These are phyloP conservation scores for Oryza glaberrima DNA, from an alignment of 176 grass and related monocot genomes.

Conservation along the genomic window DNA sequence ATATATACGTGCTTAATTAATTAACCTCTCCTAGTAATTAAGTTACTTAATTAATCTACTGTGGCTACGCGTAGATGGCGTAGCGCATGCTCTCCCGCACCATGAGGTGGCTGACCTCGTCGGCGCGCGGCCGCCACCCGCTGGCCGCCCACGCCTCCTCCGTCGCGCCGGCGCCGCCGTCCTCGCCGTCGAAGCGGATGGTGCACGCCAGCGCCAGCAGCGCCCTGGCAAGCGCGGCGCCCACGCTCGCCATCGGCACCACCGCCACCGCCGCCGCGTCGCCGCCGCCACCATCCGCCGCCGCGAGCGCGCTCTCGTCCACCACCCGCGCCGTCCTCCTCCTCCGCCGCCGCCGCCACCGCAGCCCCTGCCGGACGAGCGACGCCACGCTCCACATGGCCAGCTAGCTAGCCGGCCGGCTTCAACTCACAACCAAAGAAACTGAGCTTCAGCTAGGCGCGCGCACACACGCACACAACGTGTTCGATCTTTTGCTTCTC, in stretches of 20 bases:
- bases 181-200: slow-evolving; percentile 53
- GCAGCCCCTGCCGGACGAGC: slow-evolving; percentile 44
- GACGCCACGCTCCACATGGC: slow-evolving; percentile 50
- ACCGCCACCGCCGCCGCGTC: neutral
- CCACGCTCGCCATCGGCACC: slow-evolving; percentile 16
- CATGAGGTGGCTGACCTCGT: slow-evolving; percentile 75
- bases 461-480: neutral
- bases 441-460: neutral
- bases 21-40: neutral
- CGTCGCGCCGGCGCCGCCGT: slow-evolving; percentile 21
- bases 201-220: slow-evolving; percentile 59
- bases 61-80: slow-evolving; percentile 63
- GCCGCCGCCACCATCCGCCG: neutral
- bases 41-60: no score
- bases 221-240: slow-evolving; percentile 41
- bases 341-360: slow-evolving; percentile 34
- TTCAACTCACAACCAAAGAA: neutral
- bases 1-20: neutral
- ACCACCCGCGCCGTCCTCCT: slow-evolving; percentile 52
- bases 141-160: slow-evolving; percentile 56
- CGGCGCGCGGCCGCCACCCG: slow-evolving; percentile 55
- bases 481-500: neutral
- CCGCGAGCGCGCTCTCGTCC: slow-evolving; percentile 57
- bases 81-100: slow-evolving; percentile 81
- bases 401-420: neutral